A percentile compares a stretch with the other conserved stretches of the same genome.
These are phyloP conservation scores for Oxyria digyna DNA, from an alignment of 148 eudicot species.

Conservation along the genomic window DNA sequence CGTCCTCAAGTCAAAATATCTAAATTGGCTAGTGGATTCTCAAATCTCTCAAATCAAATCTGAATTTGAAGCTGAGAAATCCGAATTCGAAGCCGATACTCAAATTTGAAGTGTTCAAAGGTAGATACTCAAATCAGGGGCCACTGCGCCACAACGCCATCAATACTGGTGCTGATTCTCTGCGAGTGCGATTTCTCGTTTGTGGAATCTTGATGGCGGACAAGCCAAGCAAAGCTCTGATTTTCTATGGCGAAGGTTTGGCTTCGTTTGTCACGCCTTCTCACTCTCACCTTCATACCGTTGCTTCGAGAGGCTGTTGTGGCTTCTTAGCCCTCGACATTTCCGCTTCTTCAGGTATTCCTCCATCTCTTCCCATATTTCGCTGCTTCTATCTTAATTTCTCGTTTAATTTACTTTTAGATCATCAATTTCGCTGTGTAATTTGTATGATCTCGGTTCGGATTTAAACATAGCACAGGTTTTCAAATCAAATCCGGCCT, in stretches of 20 bases:
- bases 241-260: slow-evolving; percentile 69
- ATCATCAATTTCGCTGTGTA: not conserved
- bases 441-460: not conserved
- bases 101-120: too few species aligned
- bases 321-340: slow-evolving; percentile 68
- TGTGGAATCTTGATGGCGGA: slow-evolving; percentile 48
- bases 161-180: not conserved
- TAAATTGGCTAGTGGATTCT: too few species aligned
- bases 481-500: too few species aligned
- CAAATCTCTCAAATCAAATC: too few species aligned
- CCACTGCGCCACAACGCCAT: too few species aligned
- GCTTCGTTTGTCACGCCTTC: slow-evolving; percentile 38
- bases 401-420: not conserved
- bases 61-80: too few species aligned
- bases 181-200: not conserved
- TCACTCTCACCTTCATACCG: slow-evolving; percentile 49
- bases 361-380: not conserved
- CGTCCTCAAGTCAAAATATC: too few species aligned
- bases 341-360: slow-evolving; percentile 47
- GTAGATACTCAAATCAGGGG: too few species aligned
- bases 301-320: slow-evolving; percentile 56
- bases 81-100: too few species aligned
- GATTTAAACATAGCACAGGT: not conserved
- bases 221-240: slow-evolving; percentile 76
- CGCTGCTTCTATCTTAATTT: not conserved